These are phyloP conservation scores for Alternaria panax DNA, from an alignment of 2,329 filamentous ascomycete genomes.

Conservation along the genomic window DNA sequence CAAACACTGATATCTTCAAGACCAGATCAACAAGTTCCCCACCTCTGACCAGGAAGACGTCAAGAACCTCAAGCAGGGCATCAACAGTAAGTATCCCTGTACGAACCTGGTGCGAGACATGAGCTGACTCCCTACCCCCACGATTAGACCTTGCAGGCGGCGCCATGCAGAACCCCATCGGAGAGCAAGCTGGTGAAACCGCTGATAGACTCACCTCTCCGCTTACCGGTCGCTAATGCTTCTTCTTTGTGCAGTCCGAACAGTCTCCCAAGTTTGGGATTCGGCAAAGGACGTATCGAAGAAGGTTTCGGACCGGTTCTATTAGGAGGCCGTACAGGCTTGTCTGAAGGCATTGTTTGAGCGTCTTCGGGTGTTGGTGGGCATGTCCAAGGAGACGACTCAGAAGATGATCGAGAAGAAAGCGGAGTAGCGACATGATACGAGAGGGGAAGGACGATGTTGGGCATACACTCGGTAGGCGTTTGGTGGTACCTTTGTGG, in stretches of 20 bases:
- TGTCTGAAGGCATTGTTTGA: slow-evolving; percentile 27
- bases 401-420: slow-evolving; percentile 15
- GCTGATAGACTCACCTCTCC: slow-evolving; percentile 46
- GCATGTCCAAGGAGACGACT: slow-evolving; percentile 16
- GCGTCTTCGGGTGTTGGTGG: slow-evolving; percentile 28
- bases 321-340: slow-evolving; percentile 21
- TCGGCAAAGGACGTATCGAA: slow-evolving; percentile 29
- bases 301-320: slow-evolving; percentile 13
- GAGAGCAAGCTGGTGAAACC: slow-evolving; percentile 48
- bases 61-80: slow-evolving; percentile 47
- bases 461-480: not conserved
- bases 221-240: slow-evolving; percentile 49
- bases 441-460: not conserved
- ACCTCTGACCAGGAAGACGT: slow-evolving; percentile 49
- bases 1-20: slow-evolving; percentile 31
- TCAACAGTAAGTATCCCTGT: slow-evolving; percentile 31
- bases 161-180: slow-evolving; percentile 45
- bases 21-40: slow-evolving; percentile 50
- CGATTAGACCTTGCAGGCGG: slow-evolving; percentile 37
- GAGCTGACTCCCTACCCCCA: too few relatives aligned
- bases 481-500: slow-evolving; percentile 4
- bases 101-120: too few relatives aligned
- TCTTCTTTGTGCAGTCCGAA: slow-evolving; percentile 29
- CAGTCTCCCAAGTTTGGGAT: slow-evolving; percentile 34
- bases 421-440: slow-evolving; percentile 15